phyloP scores from a whole-genome alignment of 2,329 filamentous ascomycete genomes.

The Diaporthe aspalathi region DNA sequence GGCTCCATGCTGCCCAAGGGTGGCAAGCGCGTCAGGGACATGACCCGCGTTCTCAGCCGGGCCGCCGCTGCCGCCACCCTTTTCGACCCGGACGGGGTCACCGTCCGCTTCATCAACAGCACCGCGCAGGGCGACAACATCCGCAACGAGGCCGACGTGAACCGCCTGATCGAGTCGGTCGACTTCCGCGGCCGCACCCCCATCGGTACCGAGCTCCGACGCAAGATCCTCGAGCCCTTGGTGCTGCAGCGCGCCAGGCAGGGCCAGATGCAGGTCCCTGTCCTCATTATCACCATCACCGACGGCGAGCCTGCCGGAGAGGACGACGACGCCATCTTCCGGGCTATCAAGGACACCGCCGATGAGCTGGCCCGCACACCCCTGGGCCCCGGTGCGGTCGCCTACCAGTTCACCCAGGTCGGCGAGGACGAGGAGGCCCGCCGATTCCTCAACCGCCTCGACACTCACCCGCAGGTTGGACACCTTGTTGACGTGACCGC shows the following conservation, averaged over 20 bases:
- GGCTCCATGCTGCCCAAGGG: constrained; percentile 19
- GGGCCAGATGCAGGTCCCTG: constrained; percentile 20
- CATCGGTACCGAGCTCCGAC: constrained; percentile 5
- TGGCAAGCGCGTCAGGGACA: constrained; percentile 17
- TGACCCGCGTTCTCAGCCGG: constrained; percentile 6
- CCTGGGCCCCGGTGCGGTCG: constrained; percentile 6
- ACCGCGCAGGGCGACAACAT: constrained; percentile 13
- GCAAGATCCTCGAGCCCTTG: constrained; percentile 15
- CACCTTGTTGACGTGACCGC: constrained; percentile 2
- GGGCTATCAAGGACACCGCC: not conserved
- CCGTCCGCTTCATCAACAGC: constrained; percentile 17
- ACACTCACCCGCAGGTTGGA: constrained; percentile 7
- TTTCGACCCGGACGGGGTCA: not conserved
- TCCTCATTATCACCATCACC: constrained; percentile 11
- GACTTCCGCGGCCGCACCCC: constrained; percentile 15
- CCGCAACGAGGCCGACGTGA: constrained; percentile 19
- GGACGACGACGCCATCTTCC: constrained; percentile 13
- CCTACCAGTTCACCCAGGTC: constrained; percentile 19
- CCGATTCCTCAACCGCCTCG: constrained; percentile 14
- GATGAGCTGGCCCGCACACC: constrained; percentile 9
- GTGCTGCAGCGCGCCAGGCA: constrained; percentile 12
- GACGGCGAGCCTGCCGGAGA: constrained; percentile 1
- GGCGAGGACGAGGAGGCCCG: constrained; percentile 18
- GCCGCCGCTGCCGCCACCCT: not conserved
- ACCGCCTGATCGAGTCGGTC: constrained; percentile 8